Base-by-base conservation (phyloP, 2,329 filamentous ascomycete genomes). In the Zymoseptoria brevis region DNA sequence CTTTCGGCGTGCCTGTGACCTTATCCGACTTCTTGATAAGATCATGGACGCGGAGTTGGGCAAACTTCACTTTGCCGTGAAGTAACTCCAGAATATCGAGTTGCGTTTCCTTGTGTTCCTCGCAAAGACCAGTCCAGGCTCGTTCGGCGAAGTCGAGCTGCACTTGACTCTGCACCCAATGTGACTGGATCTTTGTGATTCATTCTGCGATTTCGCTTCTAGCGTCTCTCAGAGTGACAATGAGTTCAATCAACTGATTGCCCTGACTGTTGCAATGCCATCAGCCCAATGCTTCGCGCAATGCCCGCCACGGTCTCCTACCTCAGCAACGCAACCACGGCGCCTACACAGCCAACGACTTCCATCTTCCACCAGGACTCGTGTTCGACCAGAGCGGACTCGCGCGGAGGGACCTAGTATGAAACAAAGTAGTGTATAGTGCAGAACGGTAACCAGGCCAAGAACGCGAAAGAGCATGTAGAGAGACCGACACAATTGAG, bases 51-150 rank as follows among this genome's bases (percentile, higher is more conserved):
- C 64, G 58, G 19, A 58, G 55, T 8, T 54, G 29, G 8, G 64
- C 59, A 53, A 35, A 21, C n/a, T 45, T 49, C 11, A 66, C 49
- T 49, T 64, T 66, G 58, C 58, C 51, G 53, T 54, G 24, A 8
- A 70, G 62, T 19, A 62, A 58, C 4, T 59, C 24, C 3, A 68
- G 57, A 16, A 26, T 19, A n/a, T 41, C 19, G 19, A 19, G n/a
- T 41, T 55, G 53, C 11, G 30, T 41, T 19, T 19, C 29, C 30
- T 21, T 3, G 30, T 54, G 53, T 16, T 19, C 29, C 30, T 54
- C 29, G 29, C 29, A 29, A 21, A 54, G 53, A n/a, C 19, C 19
- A 41, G 29, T 21, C 53, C 53, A 54, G 29, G 26, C 26, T 16
- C 53, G 53, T 13, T 54, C 7, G 11, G 29, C 26, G 53, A 54